phyloP scores from a whole-genome alignment of 805 yeast species.

The Ogataea saltuana region DNA sequence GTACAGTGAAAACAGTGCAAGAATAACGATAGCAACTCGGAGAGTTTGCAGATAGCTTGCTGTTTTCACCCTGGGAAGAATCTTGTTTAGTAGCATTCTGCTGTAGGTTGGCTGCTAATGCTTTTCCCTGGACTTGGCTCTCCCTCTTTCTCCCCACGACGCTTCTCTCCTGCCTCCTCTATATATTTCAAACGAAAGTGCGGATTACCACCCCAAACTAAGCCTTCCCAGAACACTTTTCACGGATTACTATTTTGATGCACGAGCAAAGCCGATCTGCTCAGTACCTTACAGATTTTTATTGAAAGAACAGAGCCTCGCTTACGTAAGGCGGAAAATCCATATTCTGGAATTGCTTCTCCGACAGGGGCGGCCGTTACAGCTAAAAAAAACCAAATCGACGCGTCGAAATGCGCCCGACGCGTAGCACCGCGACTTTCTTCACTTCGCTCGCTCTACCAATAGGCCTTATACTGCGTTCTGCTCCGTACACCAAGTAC shows the following conservation, averaged over 20 bases:
- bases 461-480: too few relatives aligned
- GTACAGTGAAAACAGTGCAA: constrained; percentile 1
- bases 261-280: constrained; percentile 1
- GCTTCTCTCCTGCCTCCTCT: background rate
- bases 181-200: background rate
- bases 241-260: background rate
- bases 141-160: too few relatives aligned
- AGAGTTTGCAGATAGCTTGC: background rate
- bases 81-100: constrained; percentile 3
- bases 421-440: background rate
- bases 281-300: constrained; percentile 3
- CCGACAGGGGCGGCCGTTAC: too few relatives aligned
- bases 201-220: background rate
- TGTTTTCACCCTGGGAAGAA: constrained; percentile 1
- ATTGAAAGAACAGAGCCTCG: background rate
- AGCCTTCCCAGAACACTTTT: constrained; percentile 3
- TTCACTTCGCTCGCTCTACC: too few relatives aligned
- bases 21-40: background rate
- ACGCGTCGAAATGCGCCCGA: background rate
- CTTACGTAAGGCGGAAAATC: background rate
- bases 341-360: too few relatives aligned
- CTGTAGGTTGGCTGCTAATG: background rate
- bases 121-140: too few relatives aligned
- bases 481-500: too few relatives aligned
- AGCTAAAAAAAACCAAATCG: background rate